Percentiles rank a stretch among this genome's conserved stretches.
phyloP scores from a whole-genome alignment of 345 rosid species.

The Eucalyptus sp. region DNA sequence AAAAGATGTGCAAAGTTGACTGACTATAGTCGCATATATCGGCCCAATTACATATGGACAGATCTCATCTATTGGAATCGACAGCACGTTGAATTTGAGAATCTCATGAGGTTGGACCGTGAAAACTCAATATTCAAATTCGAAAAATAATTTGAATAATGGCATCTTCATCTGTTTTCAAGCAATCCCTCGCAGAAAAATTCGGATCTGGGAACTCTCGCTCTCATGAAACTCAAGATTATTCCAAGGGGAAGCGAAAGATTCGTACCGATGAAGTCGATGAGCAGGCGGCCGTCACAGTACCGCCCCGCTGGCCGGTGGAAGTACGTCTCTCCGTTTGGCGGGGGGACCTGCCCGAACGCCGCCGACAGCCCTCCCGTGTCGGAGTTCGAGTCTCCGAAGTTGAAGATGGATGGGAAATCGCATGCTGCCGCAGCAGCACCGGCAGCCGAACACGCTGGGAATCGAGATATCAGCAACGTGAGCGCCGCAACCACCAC shows the following conservation, averaged over 20 bases:
- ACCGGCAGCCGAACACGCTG: not conserved
- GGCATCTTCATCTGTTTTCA: not conserved
- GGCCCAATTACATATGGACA: not conserved
- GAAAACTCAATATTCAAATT: not conserved
- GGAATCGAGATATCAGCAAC: not conserved
- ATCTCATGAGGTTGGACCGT: not conserved
- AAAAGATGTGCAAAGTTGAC: not conserved
- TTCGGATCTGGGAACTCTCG: not conserved
- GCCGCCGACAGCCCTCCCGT: conserved; percentile 53
- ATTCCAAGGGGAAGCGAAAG: not conserved
- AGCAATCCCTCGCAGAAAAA: not conserved
- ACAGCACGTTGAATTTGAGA: not conserved
- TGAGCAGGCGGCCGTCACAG: conserved; percentile 51
- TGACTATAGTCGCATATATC: not conserved
- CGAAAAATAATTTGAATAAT: not conserved
- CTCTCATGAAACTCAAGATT: not conserved
- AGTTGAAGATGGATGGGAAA: conserved; percentile 34
- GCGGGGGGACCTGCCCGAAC: conserved; percentile 44
- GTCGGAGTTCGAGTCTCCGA: conserved; percentile 46
- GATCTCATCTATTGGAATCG: not conserved
- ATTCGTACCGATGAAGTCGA: conserved; percentile 52
- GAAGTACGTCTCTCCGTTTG: conserved; percentile 53
- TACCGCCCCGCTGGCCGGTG: conserved; percentile 49
- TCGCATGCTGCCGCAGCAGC: not conserved
- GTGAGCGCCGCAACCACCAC: not conserved